Conservation (phyloP, 2,329 filamentous ascomycete genomes). For the Trichoderma guizhouense region DNA sequence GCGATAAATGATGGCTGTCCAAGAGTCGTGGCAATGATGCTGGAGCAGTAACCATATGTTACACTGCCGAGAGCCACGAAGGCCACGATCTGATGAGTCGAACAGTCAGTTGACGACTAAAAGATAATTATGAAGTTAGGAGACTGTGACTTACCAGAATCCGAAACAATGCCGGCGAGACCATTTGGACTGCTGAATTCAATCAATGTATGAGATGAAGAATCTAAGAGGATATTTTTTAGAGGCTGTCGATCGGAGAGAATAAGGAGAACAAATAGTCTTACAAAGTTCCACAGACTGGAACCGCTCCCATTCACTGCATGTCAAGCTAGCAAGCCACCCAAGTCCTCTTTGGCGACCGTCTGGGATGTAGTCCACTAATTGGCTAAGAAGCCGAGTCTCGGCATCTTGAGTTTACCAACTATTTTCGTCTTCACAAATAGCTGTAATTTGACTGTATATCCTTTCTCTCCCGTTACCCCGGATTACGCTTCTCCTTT, state of each 20-base stretch:
- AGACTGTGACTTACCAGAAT: neutral
- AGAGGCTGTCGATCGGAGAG: neutral
- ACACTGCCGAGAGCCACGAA: slow-evolving; percentile 1
- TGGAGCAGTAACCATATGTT: slow-evolving; percentile 1
- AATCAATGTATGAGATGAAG: neutral
- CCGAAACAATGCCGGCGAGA: neutral
- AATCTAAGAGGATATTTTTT: neutral
- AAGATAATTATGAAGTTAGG: neutral
- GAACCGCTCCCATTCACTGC: neutral
- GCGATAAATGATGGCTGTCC: neutral
- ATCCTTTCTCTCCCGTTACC: neutral
- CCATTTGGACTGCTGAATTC: neutral
- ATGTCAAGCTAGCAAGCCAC: neutral
- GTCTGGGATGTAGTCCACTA: neutral
- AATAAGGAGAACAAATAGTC: neutral
- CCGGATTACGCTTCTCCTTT: neutral
- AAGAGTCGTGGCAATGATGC: neutral
- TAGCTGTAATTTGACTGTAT: neutral
- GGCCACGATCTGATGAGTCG: neutral
- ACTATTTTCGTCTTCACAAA: neutral
- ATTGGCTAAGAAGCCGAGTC: neutral
- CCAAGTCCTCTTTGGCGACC: neutral
- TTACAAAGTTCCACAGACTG: neutral
- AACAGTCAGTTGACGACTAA: neutral
- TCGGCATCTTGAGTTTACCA: neutral